Conservation (phyloP, 495 filamentous ascomycete species). For the Xylaria sp. region DNA sequence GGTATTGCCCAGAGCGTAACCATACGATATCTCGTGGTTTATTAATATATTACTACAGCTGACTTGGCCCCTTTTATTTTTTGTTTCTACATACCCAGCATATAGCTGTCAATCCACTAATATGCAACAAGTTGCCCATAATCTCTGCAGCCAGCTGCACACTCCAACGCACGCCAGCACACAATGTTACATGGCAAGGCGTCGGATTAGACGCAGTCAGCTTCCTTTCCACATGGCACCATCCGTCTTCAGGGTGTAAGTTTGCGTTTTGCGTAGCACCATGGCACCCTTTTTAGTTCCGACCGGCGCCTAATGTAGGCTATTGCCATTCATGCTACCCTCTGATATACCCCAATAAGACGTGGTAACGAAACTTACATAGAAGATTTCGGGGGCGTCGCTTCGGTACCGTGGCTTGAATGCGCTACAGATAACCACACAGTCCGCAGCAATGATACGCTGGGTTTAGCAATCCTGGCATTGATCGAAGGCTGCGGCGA, state of each 20-base stretch:
- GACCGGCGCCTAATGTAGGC: background rate
- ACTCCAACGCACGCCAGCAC: background rate
- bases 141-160: background rate
- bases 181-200: conserved; percentile 8
- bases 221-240: background rate
- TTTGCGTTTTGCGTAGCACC: background rate
- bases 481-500: background rate
- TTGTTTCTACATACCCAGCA: background rate
- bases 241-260: background rate
- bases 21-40: background rate
- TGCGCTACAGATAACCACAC: background rate
- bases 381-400: conserved; percentile 2
- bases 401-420: background rate
- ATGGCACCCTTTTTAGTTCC: conserved; percentile 5
- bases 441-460: background rate
- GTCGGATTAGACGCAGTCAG: background rate
- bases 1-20: background rate
- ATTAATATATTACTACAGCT: background rate
- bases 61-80: background rate
- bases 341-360: background rate
- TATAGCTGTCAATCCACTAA: background rate
- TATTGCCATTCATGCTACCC: background rate
- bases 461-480: background rate
- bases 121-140: background rate
- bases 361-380: background rate